phyloP scores from a whole-genome alignment of 2,329 filamentous ascomycete species.

The Fusarium sp. region DNA sequence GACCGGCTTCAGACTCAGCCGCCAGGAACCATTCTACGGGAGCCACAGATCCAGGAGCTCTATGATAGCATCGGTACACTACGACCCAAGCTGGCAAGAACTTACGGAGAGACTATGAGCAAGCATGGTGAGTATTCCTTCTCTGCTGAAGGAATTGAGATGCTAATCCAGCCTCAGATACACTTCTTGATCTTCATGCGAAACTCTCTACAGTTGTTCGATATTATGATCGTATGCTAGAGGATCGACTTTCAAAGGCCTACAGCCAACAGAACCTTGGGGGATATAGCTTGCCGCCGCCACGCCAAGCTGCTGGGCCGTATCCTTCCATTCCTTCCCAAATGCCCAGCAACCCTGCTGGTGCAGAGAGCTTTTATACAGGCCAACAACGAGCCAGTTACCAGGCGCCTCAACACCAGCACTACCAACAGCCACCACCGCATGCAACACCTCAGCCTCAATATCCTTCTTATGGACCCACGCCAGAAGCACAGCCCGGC shows the following conservation, averaged over 20 bases:
- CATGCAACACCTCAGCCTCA: conserved; percentile 48
- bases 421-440: conserved; percentile 46
- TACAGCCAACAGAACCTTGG: conserved; percentile 83
- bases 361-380: conserved; percentile 85
- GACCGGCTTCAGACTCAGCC: conserved; percentile 95
- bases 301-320: conserved; percentile 64
- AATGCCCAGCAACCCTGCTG: conserved; percentile 57
- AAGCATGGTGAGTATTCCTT: conserved; percentile 78
- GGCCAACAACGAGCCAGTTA: conserved; percentile 65
- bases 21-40: conserved; percentile 92
- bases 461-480: conserved; percentile 55
- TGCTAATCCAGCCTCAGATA: conserved; percentile 66
- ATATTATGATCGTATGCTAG: conserved; percentile 98
- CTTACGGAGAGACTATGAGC: conserved; percentile 99
- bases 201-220: conserved; percentile 96
- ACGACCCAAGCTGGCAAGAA: conserved; percentile 90
- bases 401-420: conserved; percentile 57
- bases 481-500: conserved; percentile 50
- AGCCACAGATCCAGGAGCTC: conserved; percentile 96
- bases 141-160: neutral
- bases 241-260: conserved; percentile 91
- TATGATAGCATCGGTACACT: conserved; percentile 97
- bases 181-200: conserved; percentile 89
- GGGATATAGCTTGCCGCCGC: conserved; percentile 67
- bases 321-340: conserved; percentile 76